A percentile compares a stretch with the other conserved stretches of the same genome.
Conservation (phyloP, 768 basidiomycete species). For the Suillus spraguei region DNA sequence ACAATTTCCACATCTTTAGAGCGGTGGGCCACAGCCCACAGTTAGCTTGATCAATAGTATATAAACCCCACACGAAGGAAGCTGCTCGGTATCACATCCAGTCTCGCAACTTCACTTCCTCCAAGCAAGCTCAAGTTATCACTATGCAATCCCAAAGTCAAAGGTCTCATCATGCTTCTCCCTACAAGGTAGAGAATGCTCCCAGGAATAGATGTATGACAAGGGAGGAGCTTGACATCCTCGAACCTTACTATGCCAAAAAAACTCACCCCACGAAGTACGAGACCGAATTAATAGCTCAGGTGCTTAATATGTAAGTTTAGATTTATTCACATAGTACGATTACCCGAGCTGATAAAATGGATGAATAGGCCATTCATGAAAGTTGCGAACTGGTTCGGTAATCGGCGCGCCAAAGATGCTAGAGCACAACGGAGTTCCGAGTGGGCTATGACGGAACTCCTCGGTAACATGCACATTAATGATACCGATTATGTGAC, state of each 20-base stretch:
- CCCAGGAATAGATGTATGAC: conserved; percentile 5
- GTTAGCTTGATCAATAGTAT: neutral
- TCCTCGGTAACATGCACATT: neutral
- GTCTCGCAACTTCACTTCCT: neutral
- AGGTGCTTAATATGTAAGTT: neutral
- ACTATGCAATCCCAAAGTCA: neutral
- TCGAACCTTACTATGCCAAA: neutral
- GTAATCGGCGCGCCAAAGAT: conserved; percentile 6
- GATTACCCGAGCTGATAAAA: neutral
- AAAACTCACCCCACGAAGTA: neutral
- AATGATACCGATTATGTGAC: neutral
- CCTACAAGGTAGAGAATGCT: neutral
- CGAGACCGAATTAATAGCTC: neutral
- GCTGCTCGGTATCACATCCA: neutral
- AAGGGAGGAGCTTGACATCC: neutral
- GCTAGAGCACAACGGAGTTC: neutral
- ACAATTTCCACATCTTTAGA: neutral
- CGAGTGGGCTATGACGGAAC: neutral
- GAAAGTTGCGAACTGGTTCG: conserved; percentile 6
- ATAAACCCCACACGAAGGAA: neutral
- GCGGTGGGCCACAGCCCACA: conserved; percentile 1
- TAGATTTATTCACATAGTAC: neutral
- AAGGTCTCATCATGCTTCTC: neutral
- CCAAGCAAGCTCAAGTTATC: neutral
- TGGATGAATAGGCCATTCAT: neutral